phyloP scores from a whole-genome alignment of 1,284 basidiomycete species.

The Pascua guehoae region DNA sequence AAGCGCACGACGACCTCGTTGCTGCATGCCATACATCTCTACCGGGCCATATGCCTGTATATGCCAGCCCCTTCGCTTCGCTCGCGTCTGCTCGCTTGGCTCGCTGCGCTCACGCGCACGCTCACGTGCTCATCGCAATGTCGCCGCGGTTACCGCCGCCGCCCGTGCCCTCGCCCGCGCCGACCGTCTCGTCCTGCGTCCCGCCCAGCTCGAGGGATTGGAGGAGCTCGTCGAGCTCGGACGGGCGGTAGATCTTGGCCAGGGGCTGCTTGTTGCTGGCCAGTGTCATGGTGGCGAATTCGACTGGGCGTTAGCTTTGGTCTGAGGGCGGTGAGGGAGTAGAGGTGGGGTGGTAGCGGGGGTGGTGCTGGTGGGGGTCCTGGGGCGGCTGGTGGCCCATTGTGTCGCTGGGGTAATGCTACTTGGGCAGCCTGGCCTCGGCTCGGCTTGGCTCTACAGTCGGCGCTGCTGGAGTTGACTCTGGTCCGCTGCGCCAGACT shows the following conservation, averaged over 20 bases:
- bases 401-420: too few relatives aligned
- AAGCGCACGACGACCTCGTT: too few relatives aligned
- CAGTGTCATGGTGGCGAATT: slow-evolving; percentile 89
- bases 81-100: neutral
- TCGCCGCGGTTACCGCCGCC: slow-evolving; percentile 45
- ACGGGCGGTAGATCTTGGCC: slow-evolving; percentile 87
- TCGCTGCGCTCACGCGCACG: too few relatives aligned
- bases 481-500: too few relatives aligned
- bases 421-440: too few relatives aligned
- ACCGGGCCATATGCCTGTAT: neutral
- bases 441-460: too few relatives aligned
- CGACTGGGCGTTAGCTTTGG: slow-evolving; percentile 59
- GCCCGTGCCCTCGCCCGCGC: slow-evolving; percentile 45
- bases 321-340: too few relatives aligned
- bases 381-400: neutral
- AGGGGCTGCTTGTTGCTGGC: slow-evolving; percentile 73
- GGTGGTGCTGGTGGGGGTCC: neutral
- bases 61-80: neutral
- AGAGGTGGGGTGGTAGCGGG: too few relatives aligned
- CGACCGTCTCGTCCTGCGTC: slow-evolving; percentile 63
- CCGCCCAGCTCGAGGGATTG: slow-evolving; percentile 77
- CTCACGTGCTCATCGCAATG: slow-evolving; percentile 44
- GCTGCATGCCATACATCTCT: too few relatives aligned
- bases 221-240: slow-evolving; percentile 85
- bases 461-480: too few relatives aligned